A percentile compares a stretch with the other conserved stretches of the same genome.
Evolutionary conservation across 805 yeast species (phyloP).

Genomic region (Teunomyces tritomae): DNA sequence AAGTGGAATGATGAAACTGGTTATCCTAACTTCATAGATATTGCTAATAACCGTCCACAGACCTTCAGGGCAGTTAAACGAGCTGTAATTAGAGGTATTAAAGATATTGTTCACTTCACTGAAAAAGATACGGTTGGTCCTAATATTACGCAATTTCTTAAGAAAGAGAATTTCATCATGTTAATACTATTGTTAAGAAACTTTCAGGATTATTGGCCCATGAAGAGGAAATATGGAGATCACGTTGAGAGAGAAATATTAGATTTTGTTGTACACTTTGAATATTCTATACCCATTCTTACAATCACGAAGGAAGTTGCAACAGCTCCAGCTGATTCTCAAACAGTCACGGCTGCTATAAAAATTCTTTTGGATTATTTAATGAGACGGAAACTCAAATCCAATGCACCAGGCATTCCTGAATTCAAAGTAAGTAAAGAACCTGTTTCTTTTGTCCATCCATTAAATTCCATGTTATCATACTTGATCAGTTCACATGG

Average conservation of each 20-base stretch:
- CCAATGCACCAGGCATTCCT: constrained; percentile 29
- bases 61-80: constrained; percentile 23
- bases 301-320: constrained; percentile 40
- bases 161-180: constrained; percentile 23
- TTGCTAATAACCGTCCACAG: constrained; percentile 14
- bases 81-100: constrained; percentile 30
- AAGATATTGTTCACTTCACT: constrained; percentile 27
- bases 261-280: constrained; percentile 49
- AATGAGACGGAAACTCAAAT: constrained; percentile 18
- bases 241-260: constrained; percentile 62
- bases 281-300: constrained; percentile 44
- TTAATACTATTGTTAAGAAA: constrained; percentile 43
- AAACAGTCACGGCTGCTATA: constrained; percentile 31
- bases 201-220: constrained; percentile 58
- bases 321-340: constrained; percentile 10
- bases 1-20: constrained; percentile 34
- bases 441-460: constrained; percentile 57
- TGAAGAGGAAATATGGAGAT: constrained; percentile 60
- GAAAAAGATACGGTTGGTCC: constrained; percentile 13
- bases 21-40: constrained; percentile 28
- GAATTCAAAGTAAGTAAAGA: constrained; percentile 46
- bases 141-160: constrained; percentile 17
- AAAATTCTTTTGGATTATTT: constrained; percentile 28
- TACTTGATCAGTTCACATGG: constrained; percentile 37
- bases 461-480: constrained; percentile 57